Percentiles rank a stretch among this genome's conserved stretches.
phyloP scores from a whole-genome alignment of 116 monocot genomes.

The Phalaenopsis hybrid region DNA sequence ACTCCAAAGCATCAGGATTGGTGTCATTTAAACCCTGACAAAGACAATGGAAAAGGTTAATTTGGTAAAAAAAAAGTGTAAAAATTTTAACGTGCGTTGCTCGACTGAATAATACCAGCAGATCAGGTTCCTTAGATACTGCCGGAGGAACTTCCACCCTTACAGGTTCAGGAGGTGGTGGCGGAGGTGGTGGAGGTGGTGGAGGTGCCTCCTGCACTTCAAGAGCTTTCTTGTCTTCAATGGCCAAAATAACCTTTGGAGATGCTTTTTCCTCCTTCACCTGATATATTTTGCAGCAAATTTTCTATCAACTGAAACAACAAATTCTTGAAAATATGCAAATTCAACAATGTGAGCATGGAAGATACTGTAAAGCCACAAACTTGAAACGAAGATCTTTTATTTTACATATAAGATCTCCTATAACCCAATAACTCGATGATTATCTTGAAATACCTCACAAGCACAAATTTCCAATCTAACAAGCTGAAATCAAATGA shows the following conservation, averaged over 20 bases:
- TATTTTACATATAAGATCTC: not conserved
- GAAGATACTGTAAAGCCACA: not conserved
- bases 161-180: slow-evolving; percentile 65
- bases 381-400: not conserved
- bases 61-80: not conserved
- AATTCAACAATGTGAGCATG: not conserved
- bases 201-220: slow-evolving; percentile 47
- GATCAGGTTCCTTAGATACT: slow-evolving; percentile 39
- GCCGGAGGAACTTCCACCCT: slow-evolving; percentile 35
- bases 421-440: too few relatives aligned
- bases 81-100: not conserved
- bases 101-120: slow-evolving; percentile 45
- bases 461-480: too few relatives aligned
- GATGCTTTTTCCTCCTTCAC: slow-evolving; percentile 31
- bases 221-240: slow-evolving; percentile 66
- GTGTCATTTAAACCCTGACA: slow-evolving; percentile 58
- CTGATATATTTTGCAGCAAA: slow-evolving; percentile 19
- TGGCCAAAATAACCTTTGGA: slow-evolving; percentile 57
- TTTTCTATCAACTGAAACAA: not conserved
- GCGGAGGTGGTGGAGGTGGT: slow-evolving; percentile 12
- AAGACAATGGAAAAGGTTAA: not conserved
- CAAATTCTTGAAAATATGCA: too few relatives aligned
- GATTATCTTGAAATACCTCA: too few relatives aligned
- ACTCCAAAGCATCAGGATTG: slow-evolving; percentile 52
- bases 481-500: too few relatives aligned